These are phyloP conservation scores for Nannochloropsis granulata DNA, from an alignment of 108 stramenopile genomes.

Conservation along the genomic window DNA sequence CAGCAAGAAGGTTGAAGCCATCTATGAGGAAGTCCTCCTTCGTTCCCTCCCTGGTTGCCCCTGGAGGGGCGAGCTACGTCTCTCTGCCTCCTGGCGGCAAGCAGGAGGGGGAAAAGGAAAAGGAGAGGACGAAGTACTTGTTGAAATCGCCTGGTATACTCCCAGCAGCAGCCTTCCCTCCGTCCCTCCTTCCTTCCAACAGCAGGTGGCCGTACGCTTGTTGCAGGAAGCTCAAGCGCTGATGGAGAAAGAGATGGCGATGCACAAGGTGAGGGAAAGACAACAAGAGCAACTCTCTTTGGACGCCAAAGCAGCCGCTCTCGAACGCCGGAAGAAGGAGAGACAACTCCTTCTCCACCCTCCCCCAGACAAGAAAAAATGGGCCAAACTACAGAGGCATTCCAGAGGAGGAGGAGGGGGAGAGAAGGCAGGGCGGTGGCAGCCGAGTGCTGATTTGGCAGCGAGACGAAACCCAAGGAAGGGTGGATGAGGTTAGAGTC, in stretches of 20 bases:
- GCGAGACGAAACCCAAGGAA: background rate
- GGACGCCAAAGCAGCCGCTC: background rate
- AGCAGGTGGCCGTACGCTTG: background rate
- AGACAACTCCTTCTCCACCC: background rate
- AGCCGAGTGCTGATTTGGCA: background rate
- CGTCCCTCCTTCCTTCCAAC: background rate
- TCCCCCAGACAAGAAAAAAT: background rate
- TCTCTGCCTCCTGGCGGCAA: background rate
- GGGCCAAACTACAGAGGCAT: background rate
- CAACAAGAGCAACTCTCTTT: background rate
- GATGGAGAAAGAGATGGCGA: background rate
- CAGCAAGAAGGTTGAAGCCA: background rate
- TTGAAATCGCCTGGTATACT: background rate
- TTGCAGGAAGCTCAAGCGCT: background rate
- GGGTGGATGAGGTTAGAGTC: background rate
- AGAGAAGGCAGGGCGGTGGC: background rate
- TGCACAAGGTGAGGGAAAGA: background rate
- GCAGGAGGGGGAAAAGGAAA: background rate
- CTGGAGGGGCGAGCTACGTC: background rate
- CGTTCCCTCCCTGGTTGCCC: background rate
- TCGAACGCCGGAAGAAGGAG: background rate
- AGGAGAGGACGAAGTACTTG: background rate
- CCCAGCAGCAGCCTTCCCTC: background rate
- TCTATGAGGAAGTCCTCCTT: background rate
- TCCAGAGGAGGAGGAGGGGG: background rate